Evolutionary conservation across 2,329 filamentous ascomycete genomes (phyloP), one percentile per base, ranked within the genome.

Genomic region (Boeremia lycopersici): DNA sequence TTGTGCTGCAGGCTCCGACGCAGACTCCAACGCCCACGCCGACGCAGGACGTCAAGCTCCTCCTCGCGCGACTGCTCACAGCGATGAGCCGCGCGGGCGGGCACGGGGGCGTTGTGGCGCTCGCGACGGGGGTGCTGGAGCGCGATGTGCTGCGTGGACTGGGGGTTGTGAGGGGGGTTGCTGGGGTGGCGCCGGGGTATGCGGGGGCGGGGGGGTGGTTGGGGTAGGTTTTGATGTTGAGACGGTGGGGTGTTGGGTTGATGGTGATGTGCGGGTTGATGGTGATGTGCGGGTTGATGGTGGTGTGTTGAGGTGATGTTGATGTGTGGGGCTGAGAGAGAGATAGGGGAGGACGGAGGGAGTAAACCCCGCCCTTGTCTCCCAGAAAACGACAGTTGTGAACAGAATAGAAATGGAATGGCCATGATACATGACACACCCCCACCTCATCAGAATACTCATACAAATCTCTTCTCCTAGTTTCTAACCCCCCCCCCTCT

Each of bases 1-100:
- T 76, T 9, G 65, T 80, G 31, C 48, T 77, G 50, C 39, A 46
- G 7, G 53, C 45, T 25, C 19, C n/a, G 19, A 26, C 29, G 44
- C 67, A 13, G 53, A 50, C 5, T 52, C n/a, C n/a, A n/a, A n/a
- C n/a, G n/a, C n/a, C n/a, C n/a, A n/a, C n/a, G n/a, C n/a, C n/a
- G n/a, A n/a, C n/a, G n/a, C 61, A 4, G 56, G 19, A 60, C 1
- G 41, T 50, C 1, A 55, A 55, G 19, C 26, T 50, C 0, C 41
- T 11, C 2, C 7, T 55, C 8, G 47, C 52, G 17, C 26, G n/a
- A 36, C 2, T 55, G 17, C 17, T 13, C 3, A 26, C 11, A 1
- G 41, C 25, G 11, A 47, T 55, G 46, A 3, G 7, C 0, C 6
- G 13, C 30, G 36, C 3, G 0, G 45, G 44, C 53, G 43, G 33